Conservation (phyloP, 768 basidiomycete species). For the Candolleomyces efflorescens region DNA sequence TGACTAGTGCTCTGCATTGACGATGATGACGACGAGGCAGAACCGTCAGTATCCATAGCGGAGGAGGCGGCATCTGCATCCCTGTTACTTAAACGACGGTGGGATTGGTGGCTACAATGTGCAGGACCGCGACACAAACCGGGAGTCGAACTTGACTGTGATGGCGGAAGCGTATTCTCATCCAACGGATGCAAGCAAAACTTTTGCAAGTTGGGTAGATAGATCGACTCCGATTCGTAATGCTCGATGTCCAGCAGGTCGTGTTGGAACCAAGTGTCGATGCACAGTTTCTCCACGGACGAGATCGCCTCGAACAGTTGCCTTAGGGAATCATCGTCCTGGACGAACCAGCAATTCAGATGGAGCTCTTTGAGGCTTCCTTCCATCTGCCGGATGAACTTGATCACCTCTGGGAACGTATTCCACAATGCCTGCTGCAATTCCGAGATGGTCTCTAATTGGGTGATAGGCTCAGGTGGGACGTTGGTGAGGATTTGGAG, state of each 20-base stretch:
- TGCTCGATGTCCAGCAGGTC: neutral
- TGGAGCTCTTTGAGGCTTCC: neutral
- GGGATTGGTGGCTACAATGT: neutral
- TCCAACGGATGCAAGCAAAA: neutral
- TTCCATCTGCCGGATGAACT: neutral
- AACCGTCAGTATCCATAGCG: too few relatives aligned
- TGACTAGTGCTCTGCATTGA: too few relatives aligned
- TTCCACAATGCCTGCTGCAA: neutral
- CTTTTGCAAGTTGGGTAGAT: neutral
- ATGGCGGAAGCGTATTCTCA: neutral
- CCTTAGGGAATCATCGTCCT: neutral
- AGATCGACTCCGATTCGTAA: neutral
- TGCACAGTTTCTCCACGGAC: neutral
- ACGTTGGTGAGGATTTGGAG: neutral
- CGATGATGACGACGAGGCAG: too few relatives aligned
- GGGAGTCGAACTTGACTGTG: neutral
- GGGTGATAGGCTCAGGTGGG: neutral
- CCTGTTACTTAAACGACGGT: neutral
- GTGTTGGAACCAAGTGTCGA: slow-evolving; percentile 1
- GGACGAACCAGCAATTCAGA: neutral
- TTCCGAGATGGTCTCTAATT: neutral
- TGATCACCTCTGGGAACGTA: neutral
- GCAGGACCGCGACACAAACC: neutral
- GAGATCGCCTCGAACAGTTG: neutral
- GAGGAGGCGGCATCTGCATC: too few relatives aligned